Evolutionary conservation across 257 asterid species (phyloP).

Genomic region (Misopates orontium): DNA sequence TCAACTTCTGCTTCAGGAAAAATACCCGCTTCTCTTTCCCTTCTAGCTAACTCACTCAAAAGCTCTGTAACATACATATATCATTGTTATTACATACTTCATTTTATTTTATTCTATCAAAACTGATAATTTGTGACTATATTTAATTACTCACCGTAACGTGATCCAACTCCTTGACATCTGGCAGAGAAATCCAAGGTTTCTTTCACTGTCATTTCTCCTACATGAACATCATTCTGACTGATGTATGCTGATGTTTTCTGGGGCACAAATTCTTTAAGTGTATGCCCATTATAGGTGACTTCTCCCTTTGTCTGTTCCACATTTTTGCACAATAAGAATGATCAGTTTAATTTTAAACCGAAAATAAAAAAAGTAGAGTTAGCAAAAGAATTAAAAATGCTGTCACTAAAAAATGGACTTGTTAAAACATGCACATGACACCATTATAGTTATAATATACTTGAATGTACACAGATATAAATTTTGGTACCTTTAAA

Average conservation of each 20-base stretch:
- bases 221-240: constrained; percentile 31
- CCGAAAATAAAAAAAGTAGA: too few species aligned
- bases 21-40: constrained; percentile 54
- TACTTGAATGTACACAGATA: too few species aligned
- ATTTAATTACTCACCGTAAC: constrained; percentile 24
- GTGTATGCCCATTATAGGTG: constrained; percentile 24
- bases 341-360: background rate
- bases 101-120: too few species aligned
- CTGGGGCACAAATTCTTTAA: constrained; percentile 28
- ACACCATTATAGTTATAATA: too few species aligned
- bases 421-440: too few species aligned
- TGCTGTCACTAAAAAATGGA: too few species aligned
- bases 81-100: background rate
- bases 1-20: constrained; percentile 55
- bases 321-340: constrained; percentile 9
- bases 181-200: constrained; percentile 34
- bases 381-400: too few species aligned
- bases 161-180: constrained; percentile 34
- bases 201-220: constrained; percentile 36
- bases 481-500: constrained; percentile 47
- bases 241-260: constrained; percentile 32
- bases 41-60: constrained; percentile 52
- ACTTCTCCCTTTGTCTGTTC: constrained; percentile 64
- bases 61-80: constrained; percentile 45
- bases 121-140: background rate